Percentiles rank a stretch among this genome's conserved stretches.
Evolutionary conservation across 164 flowering plant genomes (phyloP).

Genomic region (Litsea cubeba): DNA sequence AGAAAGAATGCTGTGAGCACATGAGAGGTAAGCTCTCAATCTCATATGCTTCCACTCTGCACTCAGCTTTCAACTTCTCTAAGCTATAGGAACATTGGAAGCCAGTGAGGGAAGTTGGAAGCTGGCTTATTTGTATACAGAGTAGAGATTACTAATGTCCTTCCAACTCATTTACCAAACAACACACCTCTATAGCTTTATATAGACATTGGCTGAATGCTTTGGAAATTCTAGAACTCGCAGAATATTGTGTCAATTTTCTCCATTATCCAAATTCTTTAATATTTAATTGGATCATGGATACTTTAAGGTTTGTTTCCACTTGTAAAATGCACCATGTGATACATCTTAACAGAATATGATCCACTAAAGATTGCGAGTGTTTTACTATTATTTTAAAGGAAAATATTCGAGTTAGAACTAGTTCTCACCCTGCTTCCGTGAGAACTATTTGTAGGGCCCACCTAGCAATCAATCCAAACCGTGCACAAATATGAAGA

Average conservation of each 20-base stretch:
- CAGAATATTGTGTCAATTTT: background rate
- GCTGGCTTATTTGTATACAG: background rate
- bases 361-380: too few relatives aligned
- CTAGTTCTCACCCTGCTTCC: too few relatives aligned
- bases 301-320: background rate
- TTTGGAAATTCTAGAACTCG: background rate
- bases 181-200: background rate
- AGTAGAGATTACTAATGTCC: background rate
- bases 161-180: background rate
- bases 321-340: background rate
- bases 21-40: background rate
- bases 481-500: too few relatives aligned
- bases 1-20: background rate
- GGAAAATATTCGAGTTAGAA: too few relatives aligned
- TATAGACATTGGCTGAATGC: background rate
- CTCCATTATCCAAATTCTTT: background rate
- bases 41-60: background rate
- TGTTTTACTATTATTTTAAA: too few relatives aligned
- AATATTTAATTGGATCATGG: background rate
- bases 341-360: background rate
- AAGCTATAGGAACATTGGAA: background rate
- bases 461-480: too few relatives aligned
- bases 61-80: background rate
- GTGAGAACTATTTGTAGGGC: too few relatives aligned
- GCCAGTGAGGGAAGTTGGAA: slow-evolving; percentile 1